phyloP scores from a whole-genome alignment of 352 stramenopile genomes.

The Phytophthora idaei region DNA sequence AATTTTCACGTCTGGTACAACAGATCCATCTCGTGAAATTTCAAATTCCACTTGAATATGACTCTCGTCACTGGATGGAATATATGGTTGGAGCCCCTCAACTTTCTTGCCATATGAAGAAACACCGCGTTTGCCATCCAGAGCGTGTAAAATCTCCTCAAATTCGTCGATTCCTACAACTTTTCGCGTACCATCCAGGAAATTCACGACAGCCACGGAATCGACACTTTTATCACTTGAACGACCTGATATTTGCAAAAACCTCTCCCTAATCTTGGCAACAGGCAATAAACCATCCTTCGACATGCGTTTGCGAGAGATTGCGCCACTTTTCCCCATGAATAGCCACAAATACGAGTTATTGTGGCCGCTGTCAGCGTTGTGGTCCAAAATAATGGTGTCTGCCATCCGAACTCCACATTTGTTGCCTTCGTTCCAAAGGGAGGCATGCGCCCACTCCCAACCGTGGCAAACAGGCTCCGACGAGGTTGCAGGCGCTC shows the following conservation, averaged over 20 bases:
- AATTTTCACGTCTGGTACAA: conserved; percentile 28
- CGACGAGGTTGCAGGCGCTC: neutral
- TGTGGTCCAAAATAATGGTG: conserved; percentile 40
- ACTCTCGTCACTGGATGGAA: conserved; percentile 17
- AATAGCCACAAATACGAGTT: conserved; percentile 51
- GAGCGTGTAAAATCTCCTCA: conserved; percentile 27
- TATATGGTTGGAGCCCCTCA: conserved; percentile 32
- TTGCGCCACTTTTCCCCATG: conserved; percentile 50
- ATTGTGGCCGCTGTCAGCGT: conserved; percentile 7
- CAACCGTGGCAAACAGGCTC: conserved; percentile 27
- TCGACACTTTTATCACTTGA: conserved; percentile 14
- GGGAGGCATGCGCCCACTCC: conserved; percentile 43
- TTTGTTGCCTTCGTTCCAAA: conserved; percentile 35
- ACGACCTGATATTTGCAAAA: conserved; percentile 41
- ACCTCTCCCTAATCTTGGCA: conserved; percentile 50
- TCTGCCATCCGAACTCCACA: conserved; percentile 48
- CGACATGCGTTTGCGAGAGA: conserved; percentile 48
- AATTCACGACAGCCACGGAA: conserved; percentile 26
- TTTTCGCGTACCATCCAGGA: conserved; percentile 29
- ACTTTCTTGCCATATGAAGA: conserved; percentile 13
- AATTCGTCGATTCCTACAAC: conserved; percentile 26
- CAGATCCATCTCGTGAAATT: conserved; percentile 11
- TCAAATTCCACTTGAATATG: conserved; percentile 30
- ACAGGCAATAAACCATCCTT: conserved; percentile 29
- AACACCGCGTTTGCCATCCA: conserved; percentile 10